Evolutionary conservation across 23 red algal genomes (phyloP), one percentile per base, ranked within the genome.

Genomic region (Gracilaria caudata): DNA sequence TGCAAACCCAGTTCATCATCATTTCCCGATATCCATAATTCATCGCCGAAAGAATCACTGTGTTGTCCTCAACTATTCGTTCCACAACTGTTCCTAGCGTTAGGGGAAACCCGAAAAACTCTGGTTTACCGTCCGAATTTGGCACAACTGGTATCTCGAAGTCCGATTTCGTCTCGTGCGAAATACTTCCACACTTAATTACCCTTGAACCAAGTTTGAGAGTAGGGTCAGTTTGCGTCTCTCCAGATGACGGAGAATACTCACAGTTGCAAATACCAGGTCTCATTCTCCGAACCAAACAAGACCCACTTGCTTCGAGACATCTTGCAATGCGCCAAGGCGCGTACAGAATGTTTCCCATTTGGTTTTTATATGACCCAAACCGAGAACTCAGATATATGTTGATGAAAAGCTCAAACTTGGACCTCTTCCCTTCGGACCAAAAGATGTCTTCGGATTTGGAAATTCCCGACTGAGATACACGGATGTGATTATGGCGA

Each of bases 1-100:
- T 98, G 71, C 96, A 98, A 44, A 95, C 92, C 80, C 80, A 98
- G 77, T 98, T 98, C 96, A 95, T 98, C 71, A 95, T 82, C 43
- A 94, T 93, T 49, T 64, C 75, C 2, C 96, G 92, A 86, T 98
- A 98, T 26, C 89, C 95, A 55, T 86, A 98, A 60, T 89, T 98
- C 40, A 92, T 79, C 9, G 95, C 95, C 21, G 92, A 79, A 19
- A 98, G 43, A 38, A 93, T 90, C 20, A 98, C 55, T 25, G 90
- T 91, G 19, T 84, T 83, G 28, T 92, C 79, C 35, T 70, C 83
- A 25, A 55, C 77, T 32, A 94, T 33, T 13, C 64, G 72, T 46
- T 64, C 41, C 19, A 66, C 45, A 3, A 94, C 29, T 23, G 79
- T 70, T 51, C 43, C 36, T 29, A 95, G 73, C 14, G 85, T 90